Evolutionary conservation across 805 yeast species (phyloP).

Genomic region (Peterozyma xylosa): DNA sequence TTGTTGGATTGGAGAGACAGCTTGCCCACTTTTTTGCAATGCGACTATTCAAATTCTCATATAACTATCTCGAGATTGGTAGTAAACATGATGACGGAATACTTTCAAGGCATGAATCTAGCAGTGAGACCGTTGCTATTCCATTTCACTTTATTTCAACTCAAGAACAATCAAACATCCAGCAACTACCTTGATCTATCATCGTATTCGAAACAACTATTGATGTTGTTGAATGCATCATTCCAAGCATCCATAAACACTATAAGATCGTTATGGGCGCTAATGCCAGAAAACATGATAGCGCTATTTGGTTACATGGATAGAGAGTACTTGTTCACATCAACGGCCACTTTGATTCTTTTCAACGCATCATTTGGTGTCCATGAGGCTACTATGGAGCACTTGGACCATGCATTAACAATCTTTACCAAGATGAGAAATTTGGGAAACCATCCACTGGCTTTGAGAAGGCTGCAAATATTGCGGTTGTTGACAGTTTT

Average conservation of each 20-base stretch:
- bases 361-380: conserved; percentile 79
- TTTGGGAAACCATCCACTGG: conserved; percentile 76
- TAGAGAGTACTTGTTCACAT: conserved; percentile 70
- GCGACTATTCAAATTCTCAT: conserved; percentile 49
- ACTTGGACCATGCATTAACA: conserved; percentile 63
- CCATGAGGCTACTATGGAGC: conserved; percentile 65
- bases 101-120: conserved; percentile 73
- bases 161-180: conserved; percentile 37
- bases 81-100: conserved; percentile 75
- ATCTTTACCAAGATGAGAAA: conserved; percentile 71
- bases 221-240: conserved; percentile 66
- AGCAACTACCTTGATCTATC: conserved; percentile 49
- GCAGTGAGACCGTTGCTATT: conserved; percentile 73
- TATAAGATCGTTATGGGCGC: conserved; percentile 64
- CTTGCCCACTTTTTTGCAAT: conserved; percentile 56
- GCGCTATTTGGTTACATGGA: conserved; percentile 86
- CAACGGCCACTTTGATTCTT: conserved; percentile 65
- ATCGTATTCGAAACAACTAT: conserved; percentile 57
- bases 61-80: conserved; percentile 56
- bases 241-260: conserved; percentile 78
- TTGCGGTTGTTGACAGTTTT: conserved; percentile 55
- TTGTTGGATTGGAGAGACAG: conserved; percentile 61
- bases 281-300: conserved; percentile 73
- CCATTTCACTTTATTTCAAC: conserved; percentile 65
- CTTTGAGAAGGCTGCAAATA: conserved; percentile 63